Evolutionary conservation across 2,329 filamentous ascomycete species (phyloP).

Genomic region (Xylariaceae sp.): DNA sequence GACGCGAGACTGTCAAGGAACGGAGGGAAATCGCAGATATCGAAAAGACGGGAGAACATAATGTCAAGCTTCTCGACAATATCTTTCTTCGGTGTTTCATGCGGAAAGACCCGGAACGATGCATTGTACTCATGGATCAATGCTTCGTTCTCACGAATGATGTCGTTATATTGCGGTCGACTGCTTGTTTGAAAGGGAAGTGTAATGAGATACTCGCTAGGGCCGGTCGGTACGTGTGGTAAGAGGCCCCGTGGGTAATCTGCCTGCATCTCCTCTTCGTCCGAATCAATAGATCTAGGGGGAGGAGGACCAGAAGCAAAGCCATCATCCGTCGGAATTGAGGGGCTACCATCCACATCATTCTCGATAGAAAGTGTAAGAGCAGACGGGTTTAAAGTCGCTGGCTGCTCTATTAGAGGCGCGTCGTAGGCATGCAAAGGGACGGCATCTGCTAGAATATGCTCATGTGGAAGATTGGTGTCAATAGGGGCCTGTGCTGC

Average conservation of each 20-base stretch:
- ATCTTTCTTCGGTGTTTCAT: constrained; percentile 47
- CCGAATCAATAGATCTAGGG: constrained; percentile 10
- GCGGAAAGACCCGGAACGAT: constrained; percentile 50
- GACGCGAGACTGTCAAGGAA: constrained; percentile 55
- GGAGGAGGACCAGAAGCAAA: constrained; percentile 19
- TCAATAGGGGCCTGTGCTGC: background rate
- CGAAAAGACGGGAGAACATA: constrained; percentile 58
- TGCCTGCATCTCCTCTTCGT: constrained; percentile 29
- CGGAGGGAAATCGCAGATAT: constrained; percentile 64
- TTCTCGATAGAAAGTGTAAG: constrained; percentile 43
- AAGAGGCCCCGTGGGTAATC: constrained; percentile 35
- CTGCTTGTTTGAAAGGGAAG: constrained; percentile 62
- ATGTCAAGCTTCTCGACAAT: constrained; percentile 56
- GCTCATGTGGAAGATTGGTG: constrained; percentile 1
- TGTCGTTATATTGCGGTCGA: constrained; percentile 59
- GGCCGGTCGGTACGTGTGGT: constrained; percentile 38
- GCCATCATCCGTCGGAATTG: constrained; percentile 38
- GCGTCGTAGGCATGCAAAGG: constrained; percentile 25
- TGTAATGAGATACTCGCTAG: constrained; percentile 59
- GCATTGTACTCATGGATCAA: constrained; percentile 54
- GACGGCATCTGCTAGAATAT: constrained; percentile 11
- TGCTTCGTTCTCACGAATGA: constrained; percentile 51
- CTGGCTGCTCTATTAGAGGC: constrained; percentile 36
- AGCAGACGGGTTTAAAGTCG: constrained; percentile 40
- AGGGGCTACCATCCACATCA: constrained; percentile 38